Evolutionary conservation across 805 yeast species (phyloP).

Genomic region (Sugiyamaella qingdaonensis): DNA sequence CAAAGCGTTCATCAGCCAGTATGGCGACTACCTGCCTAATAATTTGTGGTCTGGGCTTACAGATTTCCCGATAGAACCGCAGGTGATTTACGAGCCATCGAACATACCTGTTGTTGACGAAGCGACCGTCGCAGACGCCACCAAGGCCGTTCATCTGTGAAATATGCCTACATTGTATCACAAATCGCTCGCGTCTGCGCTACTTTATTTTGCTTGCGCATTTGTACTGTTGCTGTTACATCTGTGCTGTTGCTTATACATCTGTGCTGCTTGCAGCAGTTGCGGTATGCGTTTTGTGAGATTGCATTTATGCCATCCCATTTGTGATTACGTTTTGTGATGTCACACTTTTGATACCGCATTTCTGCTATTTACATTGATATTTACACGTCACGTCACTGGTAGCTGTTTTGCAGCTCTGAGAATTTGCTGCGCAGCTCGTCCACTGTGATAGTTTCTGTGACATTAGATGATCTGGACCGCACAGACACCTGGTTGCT

Average conservation of each 20-base stretch:
- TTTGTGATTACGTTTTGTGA: not conserved
- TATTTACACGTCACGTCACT: slow-evolving; percentile 8
- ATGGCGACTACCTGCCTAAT: slow-evolving; percentile 56
- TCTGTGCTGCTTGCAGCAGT: too few relatives aligned
- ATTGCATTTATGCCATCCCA: too few relatives aligned
- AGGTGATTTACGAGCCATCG: slow-evolving; percentile 19
- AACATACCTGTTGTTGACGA: slow-evolving; percentile 21
- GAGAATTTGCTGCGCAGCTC: slow-evolving; percentile 53
- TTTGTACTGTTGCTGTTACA: too few relatives aligned
- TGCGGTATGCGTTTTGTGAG: too few relatives aligned
- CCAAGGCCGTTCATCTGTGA: slow-evolving; percentile 11
- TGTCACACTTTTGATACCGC: too few relatives aligned
- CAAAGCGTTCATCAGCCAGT: slow-evolving; percentile 39
- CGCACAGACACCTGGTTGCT: slow-evolving; percentile 60
- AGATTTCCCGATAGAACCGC: slow-evolving; percentile 30
- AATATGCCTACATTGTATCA: too few relatives aligned
- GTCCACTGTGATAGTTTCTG: slow-evolving; percentile 41
- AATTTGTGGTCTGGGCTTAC: slow-evolving; percentile 48
- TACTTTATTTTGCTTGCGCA: too few relatives aligned
- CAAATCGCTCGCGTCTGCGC: too few relatives aligned
- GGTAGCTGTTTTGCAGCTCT: slow-evolving; percentile 46
- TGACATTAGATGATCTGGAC: slow-evolving; percentile 46
- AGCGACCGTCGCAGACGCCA: slow-evolving; percentile 15
- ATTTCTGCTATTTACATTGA: not conserved
- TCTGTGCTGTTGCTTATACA: not conserved